Conservation (phyloP, 2,329 filamentous ascomycete genomes). For the Chaetomium strumarium region DNA sequence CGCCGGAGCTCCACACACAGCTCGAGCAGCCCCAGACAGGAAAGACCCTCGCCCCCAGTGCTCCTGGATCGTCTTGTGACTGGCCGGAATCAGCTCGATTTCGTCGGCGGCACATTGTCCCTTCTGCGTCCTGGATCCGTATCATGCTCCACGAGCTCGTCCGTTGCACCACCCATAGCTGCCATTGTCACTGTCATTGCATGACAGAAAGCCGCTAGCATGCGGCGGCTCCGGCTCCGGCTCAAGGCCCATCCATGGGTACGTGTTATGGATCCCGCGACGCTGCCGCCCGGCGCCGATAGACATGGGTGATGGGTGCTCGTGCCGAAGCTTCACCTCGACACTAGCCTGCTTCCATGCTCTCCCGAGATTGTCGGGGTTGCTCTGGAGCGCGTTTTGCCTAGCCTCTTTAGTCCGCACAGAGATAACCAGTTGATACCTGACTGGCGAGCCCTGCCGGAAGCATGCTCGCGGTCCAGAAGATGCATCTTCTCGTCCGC, state of each 20-base stretch:
- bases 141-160: conserved; percentile 7
- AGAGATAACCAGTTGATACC: conserved; percentile 34
- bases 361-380: conserved; percentile 33
- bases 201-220: not conserved
- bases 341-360: conserved; percentile 32
- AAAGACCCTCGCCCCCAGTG: conserved; percentile 21
- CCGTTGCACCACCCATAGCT: conserved; percentile 2
- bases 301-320: conserved; percentile 26
- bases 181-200: not conserved
- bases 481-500: conserved; percentile 16
- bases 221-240: conserved; percentile 20
- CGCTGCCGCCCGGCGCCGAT: conserved; percentile 21
- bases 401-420: conserved; percentile 19
- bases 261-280: conserved; percentile 16
- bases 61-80: conserved; percentile 20
- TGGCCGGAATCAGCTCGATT: conserved; percentile 15
- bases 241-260: conserved; percentile 15
- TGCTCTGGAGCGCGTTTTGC: conserved; percentile 28
- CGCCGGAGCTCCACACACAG: conserved; percentile 17
- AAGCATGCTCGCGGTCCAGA: conserved; percentile 16
- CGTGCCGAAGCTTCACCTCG: conserved; percentile 30
- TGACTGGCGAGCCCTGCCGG: conserved; percentile 32
- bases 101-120: not conserved
- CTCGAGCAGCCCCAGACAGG: conserved; percentile 21
- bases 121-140: conserved; percentile 12